A percentile compares a stretch with the other conserved stretches of the same genome.
These are phyloP conservation scores for Leccinum pallidistipes DNA, from an alignment of 1,284 basidiomycete genomes.

Conservation along the genomic window DNA sequence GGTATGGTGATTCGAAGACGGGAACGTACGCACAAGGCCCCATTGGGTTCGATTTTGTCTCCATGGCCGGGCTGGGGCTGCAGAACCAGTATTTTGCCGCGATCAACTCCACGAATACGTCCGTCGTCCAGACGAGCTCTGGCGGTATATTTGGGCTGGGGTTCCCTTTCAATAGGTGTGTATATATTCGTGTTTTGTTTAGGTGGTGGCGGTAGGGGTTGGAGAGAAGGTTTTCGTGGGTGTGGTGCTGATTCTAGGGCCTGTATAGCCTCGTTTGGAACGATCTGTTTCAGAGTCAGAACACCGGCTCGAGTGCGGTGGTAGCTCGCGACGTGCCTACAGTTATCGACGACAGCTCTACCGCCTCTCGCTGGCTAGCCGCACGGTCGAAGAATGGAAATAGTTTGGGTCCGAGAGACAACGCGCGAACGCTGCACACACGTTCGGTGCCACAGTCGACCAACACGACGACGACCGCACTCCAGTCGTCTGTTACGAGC, in stretches of 20 bases:
- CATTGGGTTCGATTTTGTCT: conserved; percentile 47
- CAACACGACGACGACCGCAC: conserved; percentile 10
- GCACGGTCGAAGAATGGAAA: conserved; percentile 11
- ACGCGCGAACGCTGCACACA: conserved; percentile 2
- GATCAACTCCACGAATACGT: conserved; percentile 56
- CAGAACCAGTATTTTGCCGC: conserved; percentile 50
- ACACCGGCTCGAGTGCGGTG: conserved; percentile 2
- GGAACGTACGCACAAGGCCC: conserved; percentile 53
- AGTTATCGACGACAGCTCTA: not conserved
- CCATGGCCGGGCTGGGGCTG: conserved; percentile 44
- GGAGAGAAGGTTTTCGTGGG: not conserved
- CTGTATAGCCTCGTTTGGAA: conserved; percentile 34
- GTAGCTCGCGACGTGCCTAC: conserved; percentile 3
- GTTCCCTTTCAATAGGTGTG: conserved; percentile 54
- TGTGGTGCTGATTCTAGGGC: conserved; percentile 4
- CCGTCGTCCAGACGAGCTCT: conserved; percentile 42
- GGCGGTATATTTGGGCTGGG: conserved; percentile 60
- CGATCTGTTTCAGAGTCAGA: conserved; percentile 25
- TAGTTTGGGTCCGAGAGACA: not conserved
- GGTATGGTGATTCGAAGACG: conserved; percentile 55
- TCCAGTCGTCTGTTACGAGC: conserved; percentile 25
- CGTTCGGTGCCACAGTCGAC: conserved; percentile 9
- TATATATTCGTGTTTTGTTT: not conserved
- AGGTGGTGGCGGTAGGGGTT: not conserved
- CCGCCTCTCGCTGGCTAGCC: conserved; percentile 10